These are phyloP conservation scores for Candida vartiovaarae DNA, from an alignment of 805 yeast species.

Conservation along the genomic window DNA sequence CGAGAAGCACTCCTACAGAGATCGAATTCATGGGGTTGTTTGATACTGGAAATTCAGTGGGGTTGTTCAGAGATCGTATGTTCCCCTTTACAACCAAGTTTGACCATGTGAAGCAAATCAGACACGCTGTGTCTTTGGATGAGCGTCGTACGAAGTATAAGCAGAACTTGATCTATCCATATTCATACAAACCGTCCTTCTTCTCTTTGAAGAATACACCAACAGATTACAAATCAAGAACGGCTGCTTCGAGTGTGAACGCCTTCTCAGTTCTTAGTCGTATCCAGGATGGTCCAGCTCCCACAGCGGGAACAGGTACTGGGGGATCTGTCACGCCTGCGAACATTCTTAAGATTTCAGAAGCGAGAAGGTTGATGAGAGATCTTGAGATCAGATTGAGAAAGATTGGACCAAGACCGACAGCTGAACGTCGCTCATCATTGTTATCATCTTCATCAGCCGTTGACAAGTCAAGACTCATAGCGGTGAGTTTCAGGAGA, in stretches of 20 bases:
- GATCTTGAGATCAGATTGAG: constrained; percentile 11
- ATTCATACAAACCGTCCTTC: constrained; percentile 29
- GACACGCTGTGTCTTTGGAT: constrained; percentile 64
- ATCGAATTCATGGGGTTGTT: constrained; percentile 60
- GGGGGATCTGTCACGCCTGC: background rate
- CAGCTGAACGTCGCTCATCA: constrained; percentile 1
- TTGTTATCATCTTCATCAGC: constrained; percentile 7
- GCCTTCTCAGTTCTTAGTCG: background rate
- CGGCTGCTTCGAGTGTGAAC: background rate
- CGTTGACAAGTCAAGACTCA: constrained; percentile 19
- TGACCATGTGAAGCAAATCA: constrained; percentile 45
- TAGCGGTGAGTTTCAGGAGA: constrained; percentile 37
- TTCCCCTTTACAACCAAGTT: constrained; percentile 52
- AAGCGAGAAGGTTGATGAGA: constrained; percentile 12
- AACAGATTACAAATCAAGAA: background rate
- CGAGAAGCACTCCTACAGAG: constrained; percentile 32
- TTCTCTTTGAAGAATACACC: constrained; percentile 17
- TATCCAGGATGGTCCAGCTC: background rate
- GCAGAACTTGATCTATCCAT: constrained; percentile 45
- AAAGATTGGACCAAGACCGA: background rate
- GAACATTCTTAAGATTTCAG: constrained; percentile 1
- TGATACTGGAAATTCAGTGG: constrained; percentile 66
- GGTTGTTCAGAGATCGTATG: constrained; percentile 46
- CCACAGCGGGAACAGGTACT: background rate
- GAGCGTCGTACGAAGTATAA: constrained; percentile 60